Conservation (phyloP, 2,329 filamentous ascomycete species). For the Penicillium glabrum region DNA sequence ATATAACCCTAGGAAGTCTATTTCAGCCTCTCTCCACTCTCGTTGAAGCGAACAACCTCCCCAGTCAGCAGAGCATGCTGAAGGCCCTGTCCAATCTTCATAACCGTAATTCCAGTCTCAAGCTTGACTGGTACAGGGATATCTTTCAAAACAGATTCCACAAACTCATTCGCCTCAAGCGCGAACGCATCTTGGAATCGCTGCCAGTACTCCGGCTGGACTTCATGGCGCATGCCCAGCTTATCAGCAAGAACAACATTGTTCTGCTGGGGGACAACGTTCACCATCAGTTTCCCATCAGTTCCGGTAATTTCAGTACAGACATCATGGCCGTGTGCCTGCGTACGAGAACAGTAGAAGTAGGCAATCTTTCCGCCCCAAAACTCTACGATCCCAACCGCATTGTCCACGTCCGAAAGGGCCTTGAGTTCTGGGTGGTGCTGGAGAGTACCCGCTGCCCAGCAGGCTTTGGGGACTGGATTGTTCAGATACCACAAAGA, state of each 20-base stretch:
- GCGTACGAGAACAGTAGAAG: constrained; percentile 46
- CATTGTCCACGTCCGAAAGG: constrained; percentile 46
- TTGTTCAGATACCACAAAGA: constrained; percentile 44
- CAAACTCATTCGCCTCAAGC: constrained; percentile 25
- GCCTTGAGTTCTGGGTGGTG: constrained; percentile 25
- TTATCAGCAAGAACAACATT: constrained; percentile 23
- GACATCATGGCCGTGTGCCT: constrained; percentile 45
- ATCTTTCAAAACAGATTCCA: constrained; percentile 11
- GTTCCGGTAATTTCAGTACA: constrained; percentile 46
- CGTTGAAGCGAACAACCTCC: background rate
- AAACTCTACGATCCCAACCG: constrained; percentile 47
- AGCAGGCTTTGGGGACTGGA: constrained; percentile 37
- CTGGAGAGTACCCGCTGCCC: constrained; percentile 29
- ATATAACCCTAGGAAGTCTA: background rate
- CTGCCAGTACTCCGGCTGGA: too few relatives aligned
- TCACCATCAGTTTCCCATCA: constrained; percentile 38
- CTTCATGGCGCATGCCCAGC: constrained; percentile 11
- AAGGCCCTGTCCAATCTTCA: background rate
- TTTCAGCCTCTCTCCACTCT: background rate
- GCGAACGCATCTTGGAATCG: constrained; percentile 15
- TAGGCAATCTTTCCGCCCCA: constrained; percentile 46
- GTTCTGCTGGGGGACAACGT: constrained; percentile 29
- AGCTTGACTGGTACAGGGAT: background rate
- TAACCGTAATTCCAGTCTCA: background rate
- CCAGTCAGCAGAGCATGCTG: background rate